Evolutionary conservation across 2,329 filamentous ascomycete species (phyloP).

Genomic region (Colletotrichum falcatum): DNA sequence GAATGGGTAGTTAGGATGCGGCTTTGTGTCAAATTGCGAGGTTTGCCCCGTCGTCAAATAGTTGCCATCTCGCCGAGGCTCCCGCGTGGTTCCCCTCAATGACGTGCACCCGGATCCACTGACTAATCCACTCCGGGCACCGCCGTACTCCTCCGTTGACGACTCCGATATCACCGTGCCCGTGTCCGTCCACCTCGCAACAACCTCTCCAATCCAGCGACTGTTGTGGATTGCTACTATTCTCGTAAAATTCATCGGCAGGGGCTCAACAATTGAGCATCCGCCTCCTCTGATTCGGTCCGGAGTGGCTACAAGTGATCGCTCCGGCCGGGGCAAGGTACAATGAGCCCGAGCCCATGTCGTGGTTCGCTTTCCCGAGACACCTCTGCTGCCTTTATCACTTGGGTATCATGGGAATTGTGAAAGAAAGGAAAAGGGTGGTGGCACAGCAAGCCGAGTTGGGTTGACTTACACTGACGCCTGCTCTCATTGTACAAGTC

Average conservation of each 20-base stretch:
- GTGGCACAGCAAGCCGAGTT: background rate
- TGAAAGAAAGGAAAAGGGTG: background rate
- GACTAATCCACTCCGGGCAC: slow-evolving; percentile 35
- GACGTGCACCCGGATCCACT: slow-evolving; percentile 35
- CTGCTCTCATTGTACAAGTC: background rate
- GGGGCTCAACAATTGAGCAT: slow-evolving; percentile 7
- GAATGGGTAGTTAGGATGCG: background rate
- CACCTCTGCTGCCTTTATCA: background rate
- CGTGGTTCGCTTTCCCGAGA: background rate
- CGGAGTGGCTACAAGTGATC: background rate
- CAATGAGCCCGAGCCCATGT: background rate
- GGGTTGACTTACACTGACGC: background rate
- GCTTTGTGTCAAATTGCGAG: background rate
- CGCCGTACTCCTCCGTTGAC: slow-evolving; percentile 18
- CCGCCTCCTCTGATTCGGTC: background rate
- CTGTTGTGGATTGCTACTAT: slow-evolving; percentile 8
- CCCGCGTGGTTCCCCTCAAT: slow-evolving; percentile 32
- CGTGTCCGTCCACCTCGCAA: slow-evolving; percentile 2
- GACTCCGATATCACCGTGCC: slow-evolving; percentile 27
- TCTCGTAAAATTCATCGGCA: background rate
- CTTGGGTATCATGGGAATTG: background rate
- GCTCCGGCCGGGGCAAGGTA: background rate
- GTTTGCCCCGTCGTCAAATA: background rate
- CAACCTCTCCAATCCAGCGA: slow-evolving; percentile 9
- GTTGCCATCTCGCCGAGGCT: slow-evolving; percentile 16